Evolutionary conservation across 2,329 filamentous ascomycete genomes (phyloP).

Genomic region (Ceratocystis papillata): DNA sequence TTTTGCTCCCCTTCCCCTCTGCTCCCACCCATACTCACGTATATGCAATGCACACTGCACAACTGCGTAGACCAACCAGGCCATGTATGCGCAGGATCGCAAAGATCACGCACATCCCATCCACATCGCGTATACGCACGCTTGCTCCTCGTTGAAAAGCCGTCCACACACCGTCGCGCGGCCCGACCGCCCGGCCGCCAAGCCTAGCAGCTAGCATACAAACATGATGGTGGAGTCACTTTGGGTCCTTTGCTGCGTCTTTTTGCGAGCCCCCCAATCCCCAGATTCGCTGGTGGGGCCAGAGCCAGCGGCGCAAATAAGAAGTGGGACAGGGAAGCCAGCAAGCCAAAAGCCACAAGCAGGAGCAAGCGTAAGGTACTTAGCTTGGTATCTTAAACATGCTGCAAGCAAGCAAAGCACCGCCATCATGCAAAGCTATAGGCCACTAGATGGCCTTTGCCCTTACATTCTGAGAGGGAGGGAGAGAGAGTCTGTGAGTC

Average conservation of each 20-base stretch:
- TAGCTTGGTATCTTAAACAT: not conserved
- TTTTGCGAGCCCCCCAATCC: conserved; percentile 2
- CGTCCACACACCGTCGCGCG: not conserved
- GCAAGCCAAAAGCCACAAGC: no score
- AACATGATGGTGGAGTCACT: conserved; percentile 11
- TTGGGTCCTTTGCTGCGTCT: conserved; percentile 10
- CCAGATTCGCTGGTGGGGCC: not conserved
- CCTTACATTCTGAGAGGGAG: not conserved
- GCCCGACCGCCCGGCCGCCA: not conserved
- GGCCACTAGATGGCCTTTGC: not conserved
- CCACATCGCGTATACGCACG: not conserved
- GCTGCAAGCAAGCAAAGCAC: not conserved
- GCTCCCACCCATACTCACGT: not conserved
- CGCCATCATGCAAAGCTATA: not conserved
- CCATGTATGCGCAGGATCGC: not conserved
- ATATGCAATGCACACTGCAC: conserved; percentile 1
- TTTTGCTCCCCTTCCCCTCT: not conserved
- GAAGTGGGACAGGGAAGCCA: not conserved
- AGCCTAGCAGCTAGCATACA: not conserved
- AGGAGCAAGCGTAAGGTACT: not conserved
- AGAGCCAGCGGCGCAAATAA: not conserved
- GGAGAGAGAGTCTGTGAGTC: not conserved
- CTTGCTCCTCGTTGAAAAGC: not conserved
- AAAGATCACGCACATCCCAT: not conserved
- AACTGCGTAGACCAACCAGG: no score